Evolutionary conservation across 169 alveolate genomes (phyloP), one percentile per base, ranked within the genome.

Genomic region (Babesia sp.): DNA sequence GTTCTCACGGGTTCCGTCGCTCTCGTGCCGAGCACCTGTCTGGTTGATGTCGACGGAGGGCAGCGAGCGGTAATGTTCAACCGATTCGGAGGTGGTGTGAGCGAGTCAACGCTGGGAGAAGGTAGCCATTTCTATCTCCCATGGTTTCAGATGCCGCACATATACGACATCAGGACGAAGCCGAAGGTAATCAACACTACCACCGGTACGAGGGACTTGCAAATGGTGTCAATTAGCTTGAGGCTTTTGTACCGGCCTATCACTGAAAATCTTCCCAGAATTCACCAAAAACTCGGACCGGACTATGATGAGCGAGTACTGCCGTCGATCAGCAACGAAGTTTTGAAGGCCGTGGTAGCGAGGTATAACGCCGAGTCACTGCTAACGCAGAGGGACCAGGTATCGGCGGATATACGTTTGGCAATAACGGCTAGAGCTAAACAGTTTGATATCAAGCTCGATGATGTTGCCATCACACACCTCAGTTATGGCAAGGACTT

Each of bases 271-370:
- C 95, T 91, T 67, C 98, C 98, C 14, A 83, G 93, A 41, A 54
- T 96, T 14, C 98, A 96, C 82, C 92, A 96, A 85, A 91, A 91
- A 67, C 77, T 96, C 31, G 99, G 99, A 22, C 95, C 95, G n/a
- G 99, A 97, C 84, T 97, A 94, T 79, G 99, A 96, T 80, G 98
- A 96, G 63, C 90, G 98, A 50, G 99, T 97, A 44, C 91, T 97
- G 36, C 99, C 99, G 7, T 96, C 99, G 0, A 94, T 97, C 68
- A 98, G 98, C 54, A 96, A 97, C 86, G 99, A 97, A 91, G 97
- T 96, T 36, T 85, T 96, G 50, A 96, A 96, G 91, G 97, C 99
- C 11, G 98, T 95, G 24, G 98, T 95, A 0, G 99, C 99, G 18
- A 91, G 94, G 75, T 92, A 92, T 66, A 93, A 97, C 53, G 99